Evolutionary conservation across 2,329 filamentous ascomycete species (phyloP).

Genomic region (Fusarium sp.): DNA sequence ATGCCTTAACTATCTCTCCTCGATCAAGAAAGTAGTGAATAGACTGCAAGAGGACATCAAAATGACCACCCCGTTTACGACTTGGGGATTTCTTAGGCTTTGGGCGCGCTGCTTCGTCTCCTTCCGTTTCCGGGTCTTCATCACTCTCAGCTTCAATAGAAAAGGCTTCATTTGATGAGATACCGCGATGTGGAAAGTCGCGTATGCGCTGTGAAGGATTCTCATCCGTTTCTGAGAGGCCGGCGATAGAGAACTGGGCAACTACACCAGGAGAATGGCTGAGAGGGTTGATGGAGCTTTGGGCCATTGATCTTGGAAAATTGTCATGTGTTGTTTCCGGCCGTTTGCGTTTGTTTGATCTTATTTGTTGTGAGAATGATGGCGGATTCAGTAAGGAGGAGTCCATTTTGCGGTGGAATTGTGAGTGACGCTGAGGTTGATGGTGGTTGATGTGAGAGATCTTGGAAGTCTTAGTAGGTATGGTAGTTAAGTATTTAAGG

Average conservation of each 20-base stretch:
- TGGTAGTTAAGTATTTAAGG: background rate
- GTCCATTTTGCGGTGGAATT: constrained; percentile 16
- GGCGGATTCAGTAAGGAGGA: constrained; percentile 37
- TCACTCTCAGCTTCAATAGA: constrained; percentile 32
- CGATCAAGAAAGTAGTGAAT: constrained; percentile 77
- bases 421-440: background rate
- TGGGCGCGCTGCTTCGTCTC: constrained; percentile 11
- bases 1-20: constrained; percentile 76
- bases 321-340: background rate
- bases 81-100: constrained; percentile 16
- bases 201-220: constrained; percentile 49
- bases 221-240: constrained; percentile 58
- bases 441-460: background rate
- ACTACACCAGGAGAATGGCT: constrained; percentile 63
- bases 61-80: constrained; percentile 55
- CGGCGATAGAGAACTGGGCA: constrained; percentile 63
- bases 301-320: constrained; percentile 39
- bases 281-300: constrained; percentile 60
- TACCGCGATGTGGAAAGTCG: constrained; percentile 62
- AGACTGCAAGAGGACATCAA: constrained; percentile 73
- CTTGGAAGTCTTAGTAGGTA: background rate
- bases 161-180: constrained; percentile 5
- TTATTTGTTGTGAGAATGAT: constrained; percentile 23
- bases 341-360: constrained; percentile 37
- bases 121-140: constrained; percentile 29